Conservation (phyloP, 202 grass and related monocot genomes). For the Dendrocalamus latiflorus region DNA sequence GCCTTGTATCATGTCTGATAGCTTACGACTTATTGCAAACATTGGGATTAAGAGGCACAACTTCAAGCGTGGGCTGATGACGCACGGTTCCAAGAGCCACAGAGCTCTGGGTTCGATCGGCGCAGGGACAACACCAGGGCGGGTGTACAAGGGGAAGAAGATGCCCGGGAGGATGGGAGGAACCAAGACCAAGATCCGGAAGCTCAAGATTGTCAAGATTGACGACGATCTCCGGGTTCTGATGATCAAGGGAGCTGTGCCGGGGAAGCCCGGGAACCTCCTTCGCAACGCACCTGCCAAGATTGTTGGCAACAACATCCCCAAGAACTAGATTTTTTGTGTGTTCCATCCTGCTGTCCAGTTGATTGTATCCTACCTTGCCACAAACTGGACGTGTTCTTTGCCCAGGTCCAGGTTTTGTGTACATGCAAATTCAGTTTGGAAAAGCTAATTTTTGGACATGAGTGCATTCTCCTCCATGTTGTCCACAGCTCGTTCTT, state of each 20-base stretch:
- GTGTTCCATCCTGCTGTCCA: background rate
- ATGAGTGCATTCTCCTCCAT: background rate
- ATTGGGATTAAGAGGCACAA: conserved; percentile 88
- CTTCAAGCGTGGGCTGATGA: conserved; percentile 80
- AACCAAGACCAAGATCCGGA: conserved; percentile 80
- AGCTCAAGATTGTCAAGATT: conserved; percentile 78
- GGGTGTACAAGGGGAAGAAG: conserved; percentile 81
- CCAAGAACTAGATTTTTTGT: conserved; percentile 58
- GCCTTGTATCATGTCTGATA: background rate
- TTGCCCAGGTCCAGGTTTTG: conserved; percentile 23
- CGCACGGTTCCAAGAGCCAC: conserved; percentile 94
- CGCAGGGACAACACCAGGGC: conserved; percentile 74
- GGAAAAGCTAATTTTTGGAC: background rate
- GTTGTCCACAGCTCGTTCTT: background rate
- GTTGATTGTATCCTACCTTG: background rate
- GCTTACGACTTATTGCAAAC: background rate
- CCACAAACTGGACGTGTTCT: conserved; percentile 13
- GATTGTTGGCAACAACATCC: conserved; percentile 96
- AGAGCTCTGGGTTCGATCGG: conserved; percentile 92
- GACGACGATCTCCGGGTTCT: conserved; percentile 67
- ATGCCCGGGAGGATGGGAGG: conserved; percentile 88
- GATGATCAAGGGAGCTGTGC: conserved; percentile 86
- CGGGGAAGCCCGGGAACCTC: conserved; percentile 73
- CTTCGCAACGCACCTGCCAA: conserved; percentile 81
- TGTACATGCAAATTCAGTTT: conserved; percentile 6